Evolutionary conservation across 75 land plant genomes (phyloP).

Genomic region (Chamaecyparis obtusa): DNA sequence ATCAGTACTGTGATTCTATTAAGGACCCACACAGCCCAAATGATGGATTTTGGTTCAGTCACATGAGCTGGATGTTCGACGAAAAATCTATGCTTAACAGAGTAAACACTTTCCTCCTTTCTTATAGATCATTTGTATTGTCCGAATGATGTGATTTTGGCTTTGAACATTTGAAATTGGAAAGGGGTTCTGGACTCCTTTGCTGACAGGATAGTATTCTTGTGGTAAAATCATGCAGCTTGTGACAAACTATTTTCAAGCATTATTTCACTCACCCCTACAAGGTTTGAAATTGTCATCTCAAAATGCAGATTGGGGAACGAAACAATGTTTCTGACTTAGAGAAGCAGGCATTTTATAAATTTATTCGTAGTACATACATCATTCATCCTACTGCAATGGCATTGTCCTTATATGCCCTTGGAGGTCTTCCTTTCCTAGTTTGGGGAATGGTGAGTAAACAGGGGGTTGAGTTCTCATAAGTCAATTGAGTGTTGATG

Average conservation of each 20-base stretch:
- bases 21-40: slow-evolving; percentile 80
- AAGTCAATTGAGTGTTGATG: neutral
- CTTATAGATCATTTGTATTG: neutral
- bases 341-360: slow-evolving; percentile 67
- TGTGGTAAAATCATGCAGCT: neutral
- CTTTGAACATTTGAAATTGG: slow-evolving; percentile 2
- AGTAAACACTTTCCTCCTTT: slow-evolving; percentile 20
- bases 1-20: slow-evolving; percentile 72
- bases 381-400: slow-evolving; percentile 59
- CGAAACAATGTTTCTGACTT: slow-evolving; percentile 65
- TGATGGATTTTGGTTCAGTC: slow-evolving; percentile 86
- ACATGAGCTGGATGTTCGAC: slow-evolving; percentile 83
- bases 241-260: neutral
- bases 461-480: neutral
- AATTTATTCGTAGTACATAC: slow-evolving; percentile 50
- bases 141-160: neutral
- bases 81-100: slow-evolving; percentile 27
- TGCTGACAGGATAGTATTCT: neutral
- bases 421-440: slow-evolving; percentile 76
- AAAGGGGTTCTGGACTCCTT: neutral
- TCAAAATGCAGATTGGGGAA: slow-evolving; percentile 40
- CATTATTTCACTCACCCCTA: neutral
- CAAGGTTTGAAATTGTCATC: neutral
- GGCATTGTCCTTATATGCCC: slow-evolving; percentile 43
- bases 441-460: slow-evolving; percentile 86